Evolutionary conservation across 129 eudicot species (phyloP), one percentile per base, ranked within the genome.

Genomic region (Sambucus nigra): DNA sequence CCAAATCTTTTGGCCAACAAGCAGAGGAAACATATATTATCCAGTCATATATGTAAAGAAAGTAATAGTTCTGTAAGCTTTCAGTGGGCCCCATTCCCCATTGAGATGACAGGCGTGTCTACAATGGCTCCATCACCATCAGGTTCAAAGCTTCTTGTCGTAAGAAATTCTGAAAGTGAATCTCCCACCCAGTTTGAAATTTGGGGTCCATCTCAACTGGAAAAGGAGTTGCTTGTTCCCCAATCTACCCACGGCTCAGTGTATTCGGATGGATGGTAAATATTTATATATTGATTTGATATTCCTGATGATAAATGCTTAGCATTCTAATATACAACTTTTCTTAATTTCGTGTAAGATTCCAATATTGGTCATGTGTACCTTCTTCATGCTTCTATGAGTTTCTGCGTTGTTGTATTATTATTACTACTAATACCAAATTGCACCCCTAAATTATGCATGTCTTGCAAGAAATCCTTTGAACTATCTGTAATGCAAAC

Each of bases 201-300:
- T 15, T 92, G 99, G 99, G 79, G 80, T 42, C 76, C 77, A 6
- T 75, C 74, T 58, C 77, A 72, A 61, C 51, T 92, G 25, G 92
- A 82, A 66, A 86, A 82, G 72, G 94, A 86, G 71, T 70, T 82
- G 27, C 73, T 72, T 40, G 71, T 92, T 80, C 82, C 95, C 14
- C 87, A 75, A 32, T 71, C 95, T 40, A 55, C 69, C 47, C 99
- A 92, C 69, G 99, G 99, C 65, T 79, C 96, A 7, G 87, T 92
- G 31, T 92, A 92, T 66, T 64, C 76, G 7, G 99, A 92, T 72
- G 95, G 99, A 77, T 92, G 99, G 99, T 91, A 79, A 69, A 27
- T 33, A 9, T 53, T 69, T 14, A 1, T 59, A 5, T 53, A 51
- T 26, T 53, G 14, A 44, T 21, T 0, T 11, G 41, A 24, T 15